phyloP scores from a whole-genome alignment of 768 basidiomycete species.

The Serendipita sp. region DNA sequence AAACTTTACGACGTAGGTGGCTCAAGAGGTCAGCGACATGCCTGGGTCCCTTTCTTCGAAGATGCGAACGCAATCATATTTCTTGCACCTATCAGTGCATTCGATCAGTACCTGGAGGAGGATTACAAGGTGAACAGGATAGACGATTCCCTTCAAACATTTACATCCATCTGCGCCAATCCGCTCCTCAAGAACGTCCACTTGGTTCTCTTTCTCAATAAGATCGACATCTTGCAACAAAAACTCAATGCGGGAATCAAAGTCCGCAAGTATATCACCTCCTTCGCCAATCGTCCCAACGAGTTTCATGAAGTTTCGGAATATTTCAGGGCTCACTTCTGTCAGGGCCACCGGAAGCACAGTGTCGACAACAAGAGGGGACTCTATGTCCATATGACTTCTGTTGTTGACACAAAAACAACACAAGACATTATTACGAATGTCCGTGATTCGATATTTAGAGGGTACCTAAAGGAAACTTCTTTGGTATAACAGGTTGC shows the following conservation, averaged over 20 bases:
- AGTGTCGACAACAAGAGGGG: conserved; percentile 53
- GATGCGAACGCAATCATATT: conserved; percentile 80
- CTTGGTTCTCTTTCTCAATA: conserved; percentile 63
- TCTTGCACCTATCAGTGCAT: conserved; percentile 72
- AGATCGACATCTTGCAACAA: conserved; percentile 57
- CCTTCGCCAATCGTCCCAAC: conserved; percentile 53
- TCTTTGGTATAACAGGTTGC: conserved; percentile 41
- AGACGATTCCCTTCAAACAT: conserved; percentile 67
- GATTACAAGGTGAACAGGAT: conserved; percentile 65
- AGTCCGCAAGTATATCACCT: conserved; percentile 67
- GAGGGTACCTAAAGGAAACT: conserved; percentile 57
- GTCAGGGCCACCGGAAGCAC: conserved; percentile 47
- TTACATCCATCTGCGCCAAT: conserved; percentile 60
- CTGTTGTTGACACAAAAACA: conserved; percentile 46
- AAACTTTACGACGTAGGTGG: conserved; percentile 74
- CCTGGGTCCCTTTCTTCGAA: conserved; percentile 77
- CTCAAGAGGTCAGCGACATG: conserved; percentile 61
- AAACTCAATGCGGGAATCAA: conserved; percentile 53
- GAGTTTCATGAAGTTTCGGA: conserved; percentile 52
- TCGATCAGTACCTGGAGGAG: conserved; percentile 81
- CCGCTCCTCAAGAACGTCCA: conserved; percentile 57
- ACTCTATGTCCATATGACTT: conserved; percentile 31
- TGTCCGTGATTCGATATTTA: conserved; percentile 46
- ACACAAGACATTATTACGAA: conserved; percentile 65
- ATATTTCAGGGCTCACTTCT: conserved; percentile 77